phyloP scores from a whole-genome alignment of 2,329 filamentous ascomycete species.

The Talaromyces marneffei region DNA sequence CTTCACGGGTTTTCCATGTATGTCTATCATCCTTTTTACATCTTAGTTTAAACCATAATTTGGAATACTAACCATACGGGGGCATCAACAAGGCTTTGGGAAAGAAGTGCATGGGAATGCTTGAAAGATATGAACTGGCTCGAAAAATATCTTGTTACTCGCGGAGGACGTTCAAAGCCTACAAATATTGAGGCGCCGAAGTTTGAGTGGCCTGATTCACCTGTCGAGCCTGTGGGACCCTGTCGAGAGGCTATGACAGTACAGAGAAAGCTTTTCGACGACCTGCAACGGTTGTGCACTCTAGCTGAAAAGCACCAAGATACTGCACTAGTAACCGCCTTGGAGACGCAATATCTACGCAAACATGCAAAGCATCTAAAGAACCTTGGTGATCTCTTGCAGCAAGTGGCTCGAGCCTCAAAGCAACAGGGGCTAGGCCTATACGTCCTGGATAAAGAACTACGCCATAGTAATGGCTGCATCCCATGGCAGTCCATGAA shows the following conservation, averaged over 20 bases:
- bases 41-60: too few species aligned
- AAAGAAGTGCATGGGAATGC: conserved; percentile 19
- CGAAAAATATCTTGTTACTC: conserved; percentile 22
- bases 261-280: conserved; percentile 19
- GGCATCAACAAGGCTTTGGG: conserved; percentile 17
- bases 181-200: conserved; percentile 20
- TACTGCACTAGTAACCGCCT: conserved; percentile 14
- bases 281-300: conserved; percentile 18
- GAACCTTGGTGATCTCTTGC: conserved; percentile 20
- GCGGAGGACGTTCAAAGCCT: conserved; percentile 21
- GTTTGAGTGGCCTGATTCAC: conserved; percentile 19
- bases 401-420: conserved; percentile 21
- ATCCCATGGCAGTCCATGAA: conserved; percentile 16
- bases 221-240: conserved; percentile 20
- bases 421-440: conserved; percentile 22
- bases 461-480: conserved; percentile 15
- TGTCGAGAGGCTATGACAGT: conserved; percentile 17
- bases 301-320: conserved; percentile 17
- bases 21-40: background rate
- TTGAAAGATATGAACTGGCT: conserved; percentile 20
- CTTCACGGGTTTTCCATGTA: conserved; percentile 23
- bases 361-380: conserved; percentile 22
- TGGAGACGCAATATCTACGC: conserved; percentile 19
- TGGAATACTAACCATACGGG: background rate
- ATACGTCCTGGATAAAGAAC: conserved; percentile 19